Evolutionary conservation across 2,329 filamentous ascomycete genomes (phyloP).

Genomic region (Macrophomina pseudophaseolina): DNA sequence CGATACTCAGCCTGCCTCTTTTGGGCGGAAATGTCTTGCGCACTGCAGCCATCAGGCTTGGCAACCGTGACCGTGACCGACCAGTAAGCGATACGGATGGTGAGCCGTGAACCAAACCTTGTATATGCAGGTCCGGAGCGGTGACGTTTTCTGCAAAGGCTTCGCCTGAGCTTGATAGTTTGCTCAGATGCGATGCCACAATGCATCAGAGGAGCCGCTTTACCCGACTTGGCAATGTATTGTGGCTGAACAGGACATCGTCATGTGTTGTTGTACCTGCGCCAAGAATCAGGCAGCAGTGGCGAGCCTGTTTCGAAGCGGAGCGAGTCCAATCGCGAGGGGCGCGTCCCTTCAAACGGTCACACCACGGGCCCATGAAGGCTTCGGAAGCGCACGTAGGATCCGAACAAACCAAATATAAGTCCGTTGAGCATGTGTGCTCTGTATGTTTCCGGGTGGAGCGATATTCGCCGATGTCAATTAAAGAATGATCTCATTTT

Average conservation of each 20-base stretch:
- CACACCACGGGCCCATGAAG: not conserved
- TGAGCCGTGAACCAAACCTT: not conserved
- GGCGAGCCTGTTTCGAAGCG: not conserved
- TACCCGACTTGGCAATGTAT: slow-evolving; percentile 17
- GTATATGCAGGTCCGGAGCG: not conserved
- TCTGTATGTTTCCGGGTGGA: not conserved
- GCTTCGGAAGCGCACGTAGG: not conserved
- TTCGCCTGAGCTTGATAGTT: not conserved
- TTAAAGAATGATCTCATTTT: not conserved
- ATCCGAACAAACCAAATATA: not conserved
- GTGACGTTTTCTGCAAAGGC: not conserved
- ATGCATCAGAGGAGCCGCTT: not conserved
- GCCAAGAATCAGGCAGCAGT: not conserved
- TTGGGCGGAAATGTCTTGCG: not conserved
- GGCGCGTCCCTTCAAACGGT: not conserved
- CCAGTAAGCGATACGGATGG: not conserved
- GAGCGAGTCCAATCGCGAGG: not conserved
- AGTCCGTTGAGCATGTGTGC: not conserved
- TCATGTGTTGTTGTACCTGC: not conserved
- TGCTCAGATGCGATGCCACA: not conserved
- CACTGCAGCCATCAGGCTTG: not conserved
- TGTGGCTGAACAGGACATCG: not conserved
- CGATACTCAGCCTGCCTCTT: not conserved
- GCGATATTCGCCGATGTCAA: not conserved
- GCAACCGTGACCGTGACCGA: not conserved